Evolutionary conservation across 352 stramenopile genomes (phyloP), one percentile per base, ranked within the genome.

Genomic region (Globisporangium carolinianum): DNA sequence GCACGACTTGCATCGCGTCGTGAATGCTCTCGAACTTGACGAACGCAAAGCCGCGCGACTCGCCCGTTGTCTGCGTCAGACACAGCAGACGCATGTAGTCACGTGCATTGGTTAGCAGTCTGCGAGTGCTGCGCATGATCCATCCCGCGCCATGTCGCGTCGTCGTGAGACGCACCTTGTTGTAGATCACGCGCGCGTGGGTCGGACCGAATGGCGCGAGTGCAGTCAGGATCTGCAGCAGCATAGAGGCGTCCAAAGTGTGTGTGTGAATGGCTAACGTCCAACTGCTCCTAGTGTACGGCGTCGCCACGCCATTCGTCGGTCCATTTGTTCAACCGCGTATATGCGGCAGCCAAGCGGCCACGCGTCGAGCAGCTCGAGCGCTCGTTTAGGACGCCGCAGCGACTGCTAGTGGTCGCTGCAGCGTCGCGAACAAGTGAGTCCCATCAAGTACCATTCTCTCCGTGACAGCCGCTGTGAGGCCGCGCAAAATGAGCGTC

Each of bases 371-470:
- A 63, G 54, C 55, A 36, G 58, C 43, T 48, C 56, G 53, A 7
- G 38, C 15, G 39, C 9, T 18, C 24, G 24, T 32, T 32, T 32
- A 32, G 24, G 24, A 32, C 24, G 24, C 24, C 24, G 2, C 24
- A 32, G 24, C 24, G 24, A 32, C 24, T 32, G 24, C 24, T 32
- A 32, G 24, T 32, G 2, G 24, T 2, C 24, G 24, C 41, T 53
- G 15, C 37, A 39, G 8, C 39, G 47, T 38, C 42, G 47, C 47
- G 47, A 51, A 18, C 6, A 39, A 15, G 14, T 45, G 50, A 54
- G 51, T 84, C 88, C 79, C 80, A 86, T 93, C 75, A 51, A 54
- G 51, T 86, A 91, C 80, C 80, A 86, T 93, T 77, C 68, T 67
- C 18, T 91, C 75, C 41, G 76, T 61, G 43, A 87, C 73, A 9